Evolutionary conservation across 176 grass and related monocot species (phyloP).

Genomic region (Musa troglodytarum): DNA sequence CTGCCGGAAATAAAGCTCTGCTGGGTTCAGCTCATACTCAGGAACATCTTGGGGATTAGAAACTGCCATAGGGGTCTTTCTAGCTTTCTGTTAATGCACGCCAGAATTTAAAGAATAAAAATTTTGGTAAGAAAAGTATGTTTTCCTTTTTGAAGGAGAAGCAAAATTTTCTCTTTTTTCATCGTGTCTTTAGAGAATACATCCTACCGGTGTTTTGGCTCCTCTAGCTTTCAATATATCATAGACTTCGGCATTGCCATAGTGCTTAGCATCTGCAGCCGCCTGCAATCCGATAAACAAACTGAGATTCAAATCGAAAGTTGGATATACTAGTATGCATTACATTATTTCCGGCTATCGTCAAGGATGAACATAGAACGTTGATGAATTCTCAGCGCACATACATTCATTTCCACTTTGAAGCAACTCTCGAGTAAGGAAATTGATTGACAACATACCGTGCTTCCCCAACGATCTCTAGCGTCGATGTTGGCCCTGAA

Average conservation of each 20-base stretch:
- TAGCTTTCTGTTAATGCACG: constrained; percentile 49
- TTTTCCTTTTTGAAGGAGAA: too few relatives aligned
- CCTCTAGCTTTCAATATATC: constrained; percentile 74
- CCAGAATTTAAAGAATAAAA: neutral
- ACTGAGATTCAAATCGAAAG: neutral
- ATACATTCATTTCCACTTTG: neutral
- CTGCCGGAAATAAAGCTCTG: constrained; percentile 73
- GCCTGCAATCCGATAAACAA: constrained; percentile 38
- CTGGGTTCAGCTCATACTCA: constrained; percentile 89
- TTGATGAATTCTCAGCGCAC: neutral
- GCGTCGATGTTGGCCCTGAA: constrained; percentile 81
- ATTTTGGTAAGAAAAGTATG: too few relatives aligned
- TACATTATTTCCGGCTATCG: neutral
- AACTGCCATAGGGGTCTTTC: constrained; percentile 79
- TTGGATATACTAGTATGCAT: neutral
- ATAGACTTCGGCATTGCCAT: constrained; percentile 69
- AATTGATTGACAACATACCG: constrained; percentile 31
- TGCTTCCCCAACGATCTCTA: constrained; percentile 87
- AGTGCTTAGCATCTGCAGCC: constrained; percentile 77
- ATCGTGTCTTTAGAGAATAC: neutral
- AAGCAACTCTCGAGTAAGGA: neutral
- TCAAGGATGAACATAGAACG: neutral
- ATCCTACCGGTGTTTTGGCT: constrained; percentile 72
- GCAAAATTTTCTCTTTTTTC: neutral
- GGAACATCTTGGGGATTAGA: constrained; percentile 81